Base-by-base conservation (phyloP, 257 asterid genomes). In the Salvia miltiorrhiza region DNA sequence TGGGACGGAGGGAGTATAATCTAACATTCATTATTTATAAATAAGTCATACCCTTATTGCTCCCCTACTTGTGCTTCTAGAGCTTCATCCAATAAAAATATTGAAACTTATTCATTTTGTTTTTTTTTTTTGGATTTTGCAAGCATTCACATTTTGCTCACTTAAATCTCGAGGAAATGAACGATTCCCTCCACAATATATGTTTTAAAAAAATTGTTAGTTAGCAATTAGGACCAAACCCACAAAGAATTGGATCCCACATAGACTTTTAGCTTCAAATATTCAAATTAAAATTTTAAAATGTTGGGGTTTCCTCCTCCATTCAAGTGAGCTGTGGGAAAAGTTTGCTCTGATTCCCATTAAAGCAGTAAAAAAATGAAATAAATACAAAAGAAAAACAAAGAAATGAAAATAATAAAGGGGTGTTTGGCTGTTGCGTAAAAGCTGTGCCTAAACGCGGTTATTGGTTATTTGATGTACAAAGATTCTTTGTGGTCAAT, bases 401-500 rank as follows among this genome's bases (percentile, higher is more conserved):
- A 54, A 17, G 5, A 43, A 32, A 52, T 11, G 11, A 49, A 11
- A 32, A 7, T 65, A 53, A n/a, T 28, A 70, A 49, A 66, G 80
- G 72, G 57, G 53, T 77, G 83, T 78, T 80, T 70, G 86, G 78
- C 53, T 68, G 71, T 35, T 56, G 61, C 33, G 7, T 6, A 20
- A 77, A 75, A 72, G n/a, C n/a, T n/a, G n/a, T n/a, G n/a, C n/a
- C n/a, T n/a, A n/a, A n/a, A n/a, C 70, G 68, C 72, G 61, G 40
- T 40, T 14, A 5, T 20, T 37, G 5, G 26, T 41, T 21, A 21
- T 9, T 66, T 33, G 21, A 10, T 43, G 68, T 35, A 76, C 89
- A 85, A 75, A 81, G 83, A 87, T 85, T 81, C 86, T 73, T 40
- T 63, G 14, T 2, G 21, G 65, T 67, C 72, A 73, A 83, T 85